phyloP scores from a whole-genome alignment of 306 rosid species.

The Castanea mollissima region DNA sequence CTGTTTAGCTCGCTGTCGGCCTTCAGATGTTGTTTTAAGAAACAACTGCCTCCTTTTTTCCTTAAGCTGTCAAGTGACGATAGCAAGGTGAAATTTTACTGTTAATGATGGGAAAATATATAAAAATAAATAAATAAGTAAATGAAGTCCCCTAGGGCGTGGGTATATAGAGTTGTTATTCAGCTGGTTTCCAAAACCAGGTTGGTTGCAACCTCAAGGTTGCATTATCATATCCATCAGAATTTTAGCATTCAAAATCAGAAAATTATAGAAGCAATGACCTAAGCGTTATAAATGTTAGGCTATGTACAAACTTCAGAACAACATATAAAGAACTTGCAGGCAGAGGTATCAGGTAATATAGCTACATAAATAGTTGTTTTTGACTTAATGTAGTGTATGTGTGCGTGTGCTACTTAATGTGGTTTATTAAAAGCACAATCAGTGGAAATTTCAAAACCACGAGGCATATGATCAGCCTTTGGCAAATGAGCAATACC shows the following conservation, averaged over 20 bases:
- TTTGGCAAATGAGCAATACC: neutral
- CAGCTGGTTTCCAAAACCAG: neutral
- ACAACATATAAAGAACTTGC: neutral
- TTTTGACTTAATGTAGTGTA: neutral
- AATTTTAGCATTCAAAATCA: neutral
- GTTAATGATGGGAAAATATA: neutral
- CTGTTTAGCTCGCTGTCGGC: slow-evolving; percentile 79
- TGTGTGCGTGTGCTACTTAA: neutral
- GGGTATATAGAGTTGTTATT: neutral
- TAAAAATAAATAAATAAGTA: neutral
- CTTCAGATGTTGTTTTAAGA: slow-evolving; percentile 90
- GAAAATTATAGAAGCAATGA: neutral
- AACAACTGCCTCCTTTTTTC: slow-evolving; percentile 82
- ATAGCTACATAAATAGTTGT: neutral
- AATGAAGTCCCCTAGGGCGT: too few species aligned
- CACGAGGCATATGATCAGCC: slow-evolving; percentile 21
- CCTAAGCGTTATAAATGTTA: neutral
- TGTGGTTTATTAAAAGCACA: neutral
- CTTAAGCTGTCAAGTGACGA: slow-evolving; percentile 53
- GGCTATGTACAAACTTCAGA: neutral
- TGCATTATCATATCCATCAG: neutral
- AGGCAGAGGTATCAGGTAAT: neutral
- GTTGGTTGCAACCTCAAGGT: neutral
- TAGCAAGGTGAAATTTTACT: neutral
- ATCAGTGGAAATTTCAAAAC: slow-evolving; percentile 18